Percentiles rank a stretch among this genome's conserved stretches.
Conservation (phyloP, 73 alveolate species). For the Stentor roeselii region DNA sequence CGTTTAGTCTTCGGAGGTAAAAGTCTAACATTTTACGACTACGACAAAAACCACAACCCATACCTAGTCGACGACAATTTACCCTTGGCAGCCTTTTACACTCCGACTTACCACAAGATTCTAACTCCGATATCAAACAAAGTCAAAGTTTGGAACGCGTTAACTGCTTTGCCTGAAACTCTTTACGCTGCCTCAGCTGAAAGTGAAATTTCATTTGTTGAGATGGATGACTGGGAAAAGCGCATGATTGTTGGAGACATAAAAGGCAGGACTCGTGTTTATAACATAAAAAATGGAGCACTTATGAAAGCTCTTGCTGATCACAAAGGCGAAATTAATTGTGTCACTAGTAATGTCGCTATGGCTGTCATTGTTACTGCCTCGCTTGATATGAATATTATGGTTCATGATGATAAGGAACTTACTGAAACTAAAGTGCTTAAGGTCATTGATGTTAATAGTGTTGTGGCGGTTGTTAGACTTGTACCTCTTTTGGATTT, state of each 20-base stretch:
- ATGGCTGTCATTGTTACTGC: slow-evolving; percentile 38
- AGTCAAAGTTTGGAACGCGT: slow-evolving; percentile 72
- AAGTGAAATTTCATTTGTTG: slow-evolving; percentile 68
- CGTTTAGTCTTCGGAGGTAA: slow-evolving; percentile 71
- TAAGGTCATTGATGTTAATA: not conserved
- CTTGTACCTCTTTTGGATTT: not conserved
- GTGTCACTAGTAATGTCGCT: not conserved
- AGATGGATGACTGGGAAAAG: slow-evolving; percentile 60
- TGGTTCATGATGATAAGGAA: slow-evolving; percentile 43
- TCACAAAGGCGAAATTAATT: slow-evolving; percentile 44
- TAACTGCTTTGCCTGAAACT: slow-evolving; percentile 70
- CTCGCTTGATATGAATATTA: slow-evolving; percentile 37
- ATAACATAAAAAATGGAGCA: slow-evolving; percentile 63
- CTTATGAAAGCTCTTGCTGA: slow-evolving; percentile 52
- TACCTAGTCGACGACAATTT: slow-evolving; percentile 66
- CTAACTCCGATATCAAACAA: slow-evolving; percentile 67
- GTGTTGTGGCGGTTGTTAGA: not conserved
- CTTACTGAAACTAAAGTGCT: slow-evolving; percentile 25
- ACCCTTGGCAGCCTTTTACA: slow-evolving; percentile 64
- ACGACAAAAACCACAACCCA: slow-evolving; percentile 80
- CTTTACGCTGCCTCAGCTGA: slow-evolving; percentile 49
- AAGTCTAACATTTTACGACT: slow-evolving; percentile 61
- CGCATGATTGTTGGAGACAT: slow-evolving; percentile 72
- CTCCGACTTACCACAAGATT: slow-evolving; percentile 50
- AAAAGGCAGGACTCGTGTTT: slow-evolving; percentile 57